Base-by-base conservation (phyloP, 2,329 filamentous ascomycete species). In the Xylariaceae sp. region DNA sequence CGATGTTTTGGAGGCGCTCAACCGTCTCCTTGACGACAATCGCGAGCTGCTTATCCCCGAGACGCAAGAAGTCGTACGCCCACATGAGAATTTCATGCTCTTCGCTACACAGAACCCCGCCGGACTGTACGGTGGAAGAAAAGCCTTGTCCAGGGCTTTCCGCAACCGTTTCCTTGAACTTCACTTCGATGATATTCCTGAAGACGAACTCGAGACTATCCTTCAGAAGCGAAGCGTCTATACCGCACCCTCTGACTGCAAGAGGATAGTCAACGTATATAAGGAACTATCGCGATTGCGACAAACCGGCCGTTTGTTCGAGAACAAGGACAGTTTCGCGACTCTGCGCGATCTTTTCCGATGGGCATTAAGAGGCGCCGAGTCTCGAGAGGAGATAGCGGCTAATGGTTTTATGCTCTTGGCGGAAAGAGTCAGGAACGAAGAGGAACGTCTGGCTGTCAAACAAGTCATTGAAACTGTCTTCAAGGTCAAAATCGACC, bases 31-130 rank as follows among this genome's bases (percentile, higher is more conserved):
- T 0, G 94, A 99, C 68, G 94, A 99, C 70, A 99, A 99, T 67
- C 83, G 94, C 61, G 94, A 99, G 73, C 83, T 99, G 3, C 81
- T 99, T 23, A 92, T 99, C 39, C 93, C 95, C 0, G 94, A 99
- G 73, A 97, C 94, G 0, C 94, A 99, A 73, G 92, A 99, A 72
- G 80, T 95, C 42, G 89, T 99, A 47, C 88, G 87, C 37, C 95
- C 94, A 0, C 92, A 99, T 65, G 86, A 91, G 35, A 92, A 95
- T 67, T 99, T 99, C 73, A 96, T 97, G 85, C 83, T 99, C 0
- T 99, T 99, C 70, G 94, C 94, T 1, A 99, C 94, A 0, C 94
- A 99, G 71, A 99, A 99, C 66, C 94, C 94, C 0, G 89, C 95
- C 18, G 94, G 94, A 42, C 77, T 99, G 0, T 99, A 99, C 68